Evolutionary conservation across 2,329 filamentous ascomycete genomes (phyloP), one percentile per base, ranked within the genome.

Genomic region (Huntiella savannae): DNA sequence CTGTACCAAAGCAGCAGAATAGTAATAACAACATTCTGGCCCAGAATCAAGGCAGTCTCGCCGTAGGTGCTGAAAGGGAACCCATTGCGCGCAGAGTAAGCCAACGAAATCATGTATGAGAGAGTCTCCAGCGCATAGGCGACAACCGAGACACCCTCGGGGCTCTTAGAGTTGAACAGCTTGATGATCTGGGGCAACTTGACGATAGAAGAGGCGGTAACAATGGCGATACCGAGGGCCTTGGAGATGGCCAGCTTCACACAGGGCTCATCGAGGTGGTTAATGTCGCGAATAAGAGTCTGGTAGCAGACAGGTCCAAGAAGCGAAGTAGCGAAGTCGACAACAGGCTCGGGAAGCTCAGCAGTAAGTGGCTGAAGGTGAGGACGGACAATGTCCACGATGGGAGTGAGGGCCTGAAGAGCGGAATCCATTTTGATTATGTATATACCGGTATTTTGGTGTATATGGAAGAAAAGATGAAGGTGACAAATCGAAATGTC

Each of bases 151-250:
- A 98, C 73, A 55, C 91, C 91, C 39, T 76, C 74, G 22, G 86
- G 77, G 43, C 85, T 94, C 56, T 77, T 74, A 41, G 84, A 86
- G 57, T 71, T 70, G 57, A 91, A 64, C 44, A 98, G 77, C 69
- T 98, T 98, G 61, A 95, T 63, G 59, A 98, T 88, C 68, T 98
- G 91, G 0, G 91, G 91, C 19, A 98, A 77, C 67, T 98, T 98
- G 68, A 98, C 87, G 55, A 96, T 77, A 46, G 83, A 79, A 22
- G 82, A 87, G 45, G 86, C 85, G 54, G 73, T 80, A 58, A 98
- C 86, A 64, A 98, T 98, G 60, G 79, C 91, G 55, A 96, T 79
- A 48, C 91, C 88, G 12, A 98, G 77, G 3, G 73, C 85, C 67
- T 98, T 98, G 58, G 83, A 92, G 58, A 96, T 73, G 54, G 78